Percentiles rank a stretch among this genome's conserved stretches.
These are phyloP conservation scores for Choanephora cucurbitarum DNA, from an alignment of 371 early-diverging fungal species.

Conservation along the genomic window DNA sequence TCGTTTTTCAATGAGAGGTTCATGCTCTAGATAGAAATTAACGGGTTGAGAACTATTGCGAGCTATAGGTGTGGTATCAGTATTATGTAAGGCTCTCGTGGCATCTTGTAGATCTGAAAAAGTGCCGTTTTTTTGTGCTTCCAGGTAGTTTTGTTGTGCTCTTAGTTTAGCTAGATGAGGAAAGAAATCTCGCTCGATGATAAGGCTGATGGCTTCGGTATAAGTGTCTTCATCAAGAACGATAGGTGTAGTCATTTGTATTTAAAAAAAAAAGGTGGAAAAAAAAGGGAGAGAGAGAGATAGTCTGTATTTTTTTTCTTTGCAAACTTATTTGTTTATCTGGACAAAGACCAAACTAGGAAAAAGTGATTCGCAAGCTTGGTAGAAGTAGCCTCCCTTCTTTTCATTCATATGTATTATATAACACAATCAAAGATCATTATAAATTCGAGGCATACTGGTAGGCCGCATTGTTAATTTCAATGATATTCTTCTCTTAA, in stretches of 20 bases:
- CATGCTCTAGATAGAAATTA: slow-evolving; percentile 40
- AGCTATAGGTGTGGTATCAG: neutral
- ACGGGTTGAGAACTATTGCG: slow-evolving; percentile 4
- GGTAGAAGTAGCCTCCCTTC: no score
- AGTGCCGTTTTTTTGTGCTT: slow-evolving; percentile 40
- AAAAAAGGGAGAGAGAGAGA: no score
- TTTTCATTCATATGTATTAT: no score
- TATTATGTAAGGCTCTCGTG: slow-evolving; percentile 17
- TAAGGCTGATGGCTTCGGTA: slow-evolving; percentile 71
- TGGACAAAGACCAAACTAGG: no score
- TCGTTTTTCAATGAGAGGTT: slow-evolving; percentile 30
- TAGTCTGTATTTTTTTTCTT: no score
- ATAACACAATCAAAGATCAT: no score
- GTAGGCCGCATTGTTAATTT: no score
- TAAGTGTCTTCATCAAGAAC: slow-evolving; percentile 81
- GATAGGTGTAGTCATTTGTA: slow-evolving; percentile 29
- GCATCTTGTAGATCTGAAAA: slow-evolving; percentile 29
- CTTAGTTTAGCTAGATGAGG: slow-evolving; percentile 71
- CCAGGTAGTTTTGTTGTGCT: slow-evolving; percentile 53
- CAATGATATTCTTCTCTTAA: no score
- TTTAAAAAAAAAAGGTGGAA: no score
- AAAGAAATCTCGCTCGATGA: slow-evolving; percentile 87
- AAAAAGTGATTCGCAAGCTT: no score
- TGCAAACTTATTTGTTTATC: no score
- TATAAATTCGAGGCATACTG: no score